Base-by-base conservation (phyloP, 306 rosid genomes). In the Erythrophleum fordii region DNA sequence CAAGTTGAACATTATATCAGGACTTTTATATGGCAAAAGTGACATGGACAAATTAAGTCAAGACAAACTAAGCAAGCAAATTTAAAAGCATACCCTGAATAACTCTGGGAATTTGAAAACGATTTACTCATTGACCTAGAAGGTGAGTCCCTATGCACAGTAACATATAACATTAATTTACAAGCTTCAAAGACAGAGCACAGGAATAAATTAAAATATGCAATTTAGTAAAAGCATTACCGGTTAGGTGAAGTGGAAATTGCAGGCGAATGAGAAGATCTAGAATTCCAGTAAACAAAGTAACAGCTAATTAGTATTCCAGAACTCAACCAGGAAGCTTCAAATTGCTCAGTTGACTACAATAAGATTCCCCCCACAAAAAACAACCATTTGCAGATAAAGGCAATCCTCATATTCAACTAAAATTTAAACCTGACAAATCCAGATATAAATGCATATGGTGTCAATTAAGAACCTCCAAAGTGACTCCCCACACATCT, bases 71-170 rank as follows among this genome's bases (percentile, higher is more conserved):
- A 80, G 44, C 26, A 6, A 42, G 58, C 41, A 72, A 73, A 73
- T 69, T 60, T 60, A 39, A 48, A 87, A 76, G 49, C 86, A 71
- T 89, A 87, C 92, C 85, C 78, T 5, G 88, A 88, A 89, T 81
- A 80, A 83, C 92, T 91, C 84, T 84, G 82, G 56, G 88, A 79
- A 81, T 85, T 85, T 64, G 90, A 92, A 81, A 75, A 79, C 10
- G 90, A 88, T 86, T 79, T 78, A 81, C 91, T 89, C 82, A 77
- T 83, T 59, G 97, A 92, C 86, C 90, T 85, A 46, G 87, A 52
- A 75, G 88, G 87, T 26, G 86, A 88, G 45, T 83, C 81, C 70
- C 92, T 89, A 89, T 87, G 51, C 39, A 41, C 69, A 77, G 77
- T 56, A 73, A 31, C 80, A 76, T 75, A 68, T 6, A 75, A 29